These are phyloP conservation scores for Backusella tuberculispora DNA, from an alignment of 192 early-diverging fungal genomes.

Conservation along the genomic window DNA sequence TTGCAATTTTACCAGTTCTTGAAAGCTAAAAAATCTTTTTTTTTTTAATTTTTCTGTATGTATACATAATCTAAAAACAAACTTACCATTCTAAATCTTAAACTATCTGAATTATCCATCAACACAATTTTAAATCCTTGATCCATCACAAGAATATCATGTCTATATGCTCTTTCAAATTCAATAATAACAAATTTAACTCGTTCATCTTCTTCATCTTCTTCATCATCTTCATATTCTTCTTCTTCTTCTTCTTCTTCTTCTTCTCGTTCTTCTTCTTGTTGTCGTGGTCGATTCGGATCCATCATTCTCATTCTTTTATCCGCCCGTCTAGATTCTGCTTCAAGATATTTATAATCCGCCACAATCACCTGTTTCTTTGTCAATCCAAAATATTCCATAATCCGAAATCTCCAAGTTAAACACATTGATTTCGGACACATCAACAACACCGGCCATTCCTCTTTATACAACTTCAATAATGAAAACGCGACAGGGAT, in stretches of 20 bases:
- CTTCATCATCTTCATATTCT: not conserved
- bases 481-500: not conserved
- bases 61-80: too few species aligned
- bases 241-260: not conserved
- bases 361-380: not conserved
- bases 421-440: not conserved
- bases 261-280: not conserved
- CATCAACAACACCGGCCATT: not conserved
- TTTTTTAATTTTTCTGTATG: too few species aligned
- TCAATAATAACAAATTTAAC: not conserved
- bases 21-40: not conserved
- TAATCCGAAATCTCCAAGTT: not conserved
- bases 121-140: not conserved
- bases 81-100: slow-evolving; percentile 1
- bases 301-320: not conserved
- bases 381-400: not conserved
- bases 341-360: not conserved
- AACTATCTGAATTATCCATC: not conserved
- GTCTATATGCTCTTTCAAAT: not conserved
- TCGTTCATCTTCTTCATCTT: not conserved
- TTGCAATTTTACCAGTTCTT: not conserved
- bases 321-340: not conserved
- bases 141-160: not conserved
- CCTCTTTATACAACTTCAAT: not conserved
- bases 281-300: too few species aligned